phyloP scores from a whole-genome alignment of 2,329 filamentous ascomycete genomes.

The Dendrostoma leiphaemia region DNA sequence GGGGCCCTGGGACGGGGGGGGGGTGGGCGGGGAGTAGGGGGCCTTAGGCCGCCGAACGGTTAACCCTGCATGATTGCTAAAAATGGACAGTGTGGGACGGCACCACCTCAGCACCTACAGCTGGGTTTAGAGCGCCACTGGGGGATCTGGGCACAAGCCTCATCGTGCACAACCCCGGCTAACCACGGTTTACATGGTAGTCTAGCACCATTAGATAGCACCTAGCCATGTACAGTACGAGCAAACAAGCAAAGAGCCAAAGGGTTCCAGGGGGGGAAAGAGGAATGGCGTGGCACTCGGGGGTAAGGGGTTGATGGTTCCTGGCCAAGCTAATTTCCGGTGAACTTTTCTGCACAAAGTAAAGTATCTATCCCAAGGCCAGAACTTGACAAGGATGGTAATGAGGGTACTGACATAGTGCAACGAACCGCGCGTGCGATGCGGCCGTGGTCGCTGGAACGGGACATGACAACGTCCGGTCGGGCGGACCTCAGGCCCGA shows the following conservation, averaged over 20 bases:
- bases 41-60: not conserved
- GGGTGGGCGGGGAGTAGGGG: not conserved
- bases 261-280: not conserved
- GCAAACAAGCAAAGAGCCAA: no score
- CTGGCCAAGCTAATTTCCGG: not conserved
- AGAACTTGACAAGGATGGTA: not conserved
- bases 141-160: not conserved
- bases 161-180: no score
- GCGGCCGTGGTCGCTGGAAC: not conserved
- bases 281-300: not conserved
- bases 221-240: no score
- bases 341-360: no score
- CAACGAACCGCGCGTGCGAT: not conserved
- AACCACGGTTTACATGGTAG: no score
- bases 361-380: no score
- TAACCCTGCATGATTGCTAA: slow-evolving; percentile 6
- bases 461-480: not conserved
- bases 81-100: no score
- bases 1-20: not conserved
- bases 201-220: no score
- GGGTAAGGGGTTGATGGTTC: not conserved
- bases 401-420: not conserved
- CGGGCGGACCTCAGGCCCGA: no score
- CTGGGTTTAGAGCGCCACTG: no score
- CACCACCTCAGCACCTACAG: not conserved